Evolutionary conservation across 2,329 filamentous ascomycete species (phyloP).

Genomic region (Penicillium corylophilum): DNA sequence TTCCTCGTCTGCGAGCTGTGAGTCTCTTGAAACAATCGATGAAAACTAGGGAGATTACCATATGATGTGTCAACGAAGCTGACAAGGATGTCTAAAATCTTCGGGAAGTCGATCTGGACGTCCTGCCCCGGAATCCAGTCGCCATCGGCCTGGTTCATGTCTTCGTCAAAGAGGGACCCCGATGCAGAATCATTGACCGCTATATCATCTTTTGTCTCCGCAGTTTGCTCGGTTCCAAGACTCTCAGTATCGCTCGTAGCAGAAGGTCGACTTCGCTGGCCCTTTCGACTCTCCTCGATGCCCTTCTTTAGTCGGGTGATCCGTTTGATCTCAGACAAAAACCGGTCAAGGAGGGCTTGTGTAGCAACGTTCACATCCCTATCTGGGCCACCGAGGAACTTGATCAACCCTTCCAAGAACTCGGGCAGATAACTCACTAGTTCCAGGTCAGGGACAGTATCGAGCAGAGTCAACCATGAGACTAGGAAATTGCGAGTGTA

Average conservation of each 20-base stretch:
- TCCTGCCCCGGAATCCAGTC: conserved; percentile 98
- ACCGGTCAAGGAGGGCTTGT: conserved; percentile 82
- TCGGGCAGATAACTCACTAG: conserved; percentile 89
- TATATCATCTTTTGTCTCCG: conserved; percentile 52
- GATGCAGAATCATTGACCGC: conserved; percentile 52
- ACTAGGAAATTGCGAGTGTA: conserved; percentile 95
- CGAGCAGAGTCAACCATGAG: conserved; percentile 89
- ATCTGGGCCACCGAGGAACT: conserved; percentile 88
- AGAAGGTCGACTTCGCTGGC: conserved; percentile 65
- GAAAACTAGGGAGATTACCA: conserved; percentile 49
- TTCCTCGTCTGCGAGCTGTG: conserved; percentile 69
- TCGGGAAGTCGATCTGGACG: conserved; percentile 88
- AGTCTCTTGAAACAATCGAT: conserved; percentile 29
- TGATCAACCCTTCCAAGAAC: conserved; percentile 84
- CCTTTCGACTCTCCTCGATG: conserved; percentile 79
- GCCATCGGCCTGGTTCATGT: conserved; percentile 67
- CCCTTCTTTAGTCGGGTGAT: conserved; percentile 92
- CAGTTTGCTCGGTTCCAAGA: conserved; percentile 50
- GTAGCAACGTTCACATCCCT: conserved; percentile 93
- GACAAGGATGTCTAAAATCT: conserved; percentile 87
- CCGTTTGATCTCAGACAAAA: conserved; percentile 88
- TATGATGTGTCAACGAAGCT: conserved; percentile 80
- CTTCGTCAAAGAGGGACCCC: conserved; percentile 51
- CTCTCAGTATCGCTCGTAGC: conserved; percentile 68
- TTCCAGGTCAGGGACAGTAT: conserved; percentile 95